These are phyloP conservation scores for Nitzschia inconspicua DNA, from an alignment of 108 stramenopile species.

Conservation along the genomic window DNA sequence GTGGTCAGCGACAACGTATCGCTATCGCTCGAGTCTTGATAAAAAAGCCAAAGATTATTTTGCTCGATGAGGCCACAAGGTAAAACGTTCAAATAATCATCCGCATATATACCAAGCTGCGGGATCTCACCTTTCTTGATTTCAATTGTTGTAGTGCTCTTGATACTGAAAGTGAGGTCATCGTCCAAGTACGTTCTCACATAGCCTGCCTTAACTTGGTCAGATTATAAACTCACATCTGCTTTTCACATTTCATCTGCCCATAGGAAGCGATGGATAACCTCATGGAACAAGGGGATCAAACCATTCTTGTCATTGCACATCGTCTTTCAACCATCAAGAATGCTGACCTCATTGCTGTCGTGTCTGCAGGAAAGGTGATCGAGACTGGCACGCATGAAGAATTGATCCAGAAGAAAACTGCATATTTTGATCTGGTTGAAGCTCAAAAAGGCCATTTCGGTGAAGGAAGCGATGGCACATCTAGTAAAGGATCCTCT, in stretches of 20 bases:
- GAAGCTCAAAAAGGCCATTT: slow-evolving; percentile 34
- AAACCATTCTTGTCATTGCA: slow-evolving; percentile 86
- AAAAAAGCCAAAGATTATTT: slow-evolving; percentile 54
- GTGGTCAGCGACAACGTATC: slow-evolving; percentile 49
- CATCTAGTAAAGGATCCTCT: too few species aligned
- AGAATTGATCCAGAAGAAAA: slow-evolving; percentile 40
- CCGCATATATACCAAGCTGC: too few species aligned
- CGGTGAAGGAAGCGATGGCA: too few species aligned
- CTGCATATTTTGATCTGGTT: slow-evolving; percentile 34
- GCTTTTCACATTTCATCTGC: too few species aligned
- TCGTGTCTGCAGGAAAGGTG: slow-evolving; percentile 71
- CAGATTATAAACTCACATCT: too few species aligned
- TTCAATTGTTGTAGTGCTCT: slow-evolving; percentile 1
- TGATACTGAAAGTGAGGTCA: slow-evolving; percentile 23
- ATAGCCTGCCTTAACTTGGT: too few species aligned
- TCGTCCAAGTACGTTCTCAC: slow-evolving; percentile 27
- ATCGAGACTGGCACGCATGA: slow-evolving; percentile 90
- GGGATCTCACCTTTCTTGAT: background rate
- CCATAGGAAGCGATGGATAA: slow-evolving; percentile 71
- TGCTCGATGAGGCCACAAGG: slow-evolving; percentile 71
- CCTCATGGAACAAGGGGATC: slow-evolving; percentile 36
- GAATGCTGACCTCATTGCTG: slow-evolving; percentile 87
- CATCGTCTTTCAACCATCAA: slow-evolving; percentile 89
- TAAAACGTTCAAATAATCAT: slow-evolving; percentile 22
- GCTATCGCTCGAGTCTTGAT: slow-evolving; percentile 81